Base-by-base conservation (phyloP, 2,329 filamentous ascomycete genomes). In the Paecilomyces fulvus region DNA sequence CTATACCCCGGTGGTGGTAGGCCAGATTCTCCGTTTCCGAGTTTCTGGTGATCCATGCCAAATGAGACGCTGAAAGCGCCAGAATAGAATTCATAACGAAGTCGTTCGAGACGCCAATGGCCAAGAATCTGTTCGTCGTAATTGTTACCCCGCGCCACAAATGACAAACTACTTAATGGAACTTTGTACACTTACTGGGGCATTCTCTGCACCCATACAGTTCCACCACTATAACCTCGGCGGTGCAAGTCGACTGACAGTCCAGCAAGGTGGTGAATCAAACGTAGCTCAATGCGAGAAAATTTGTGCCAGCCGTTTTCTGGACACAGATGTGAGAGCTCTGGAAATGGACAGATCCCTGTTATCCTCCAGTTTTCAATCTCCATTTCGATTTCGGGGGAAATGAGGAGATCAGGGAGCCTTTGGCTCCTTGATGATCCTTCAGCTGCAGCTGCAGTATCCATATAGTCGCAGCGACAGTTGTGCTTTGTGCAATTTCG, bases 401-500 rank as follows among this genome's bases (percentile, higher is more conserved):
- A 92, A 86, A 92, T 95, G 71, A 94, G 84, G 55, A 97, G 82
- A 63, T 84, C 80, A 20, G 82, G 78, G 59, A 79, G 76, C 60
- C 80, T 79, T 50, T 79, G 77, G 60, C 79, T 75, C 58, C 73
- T 74, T 54, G 76, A 71, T 56, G 75, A 77, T 60, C 80, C 80
- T 61, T 82, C 80, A 51, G 67, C 75, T 59, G 86, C 80, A 50
- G 83, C 80, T 52, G 88, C 83, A 68, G 86, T 85, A 70, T 97
- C 92, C 81, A 96, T 95, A 79, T 97, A 99, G 66, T 96, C 94
- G 76, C 94, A 99, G 68, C 92, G 89, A 67, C 95, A 94, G 78
- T 96, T 96, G 77, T 99, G 94, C 77, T 97, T 99, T 60, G 92
- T 96, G 77, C 94, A 99, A 76, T 99, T 99, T 68, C 90, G 90